Conservation (phyloP, 192 early-diverging fungal genomes). For the Gryganskiella cystojenkinii region DNA sequence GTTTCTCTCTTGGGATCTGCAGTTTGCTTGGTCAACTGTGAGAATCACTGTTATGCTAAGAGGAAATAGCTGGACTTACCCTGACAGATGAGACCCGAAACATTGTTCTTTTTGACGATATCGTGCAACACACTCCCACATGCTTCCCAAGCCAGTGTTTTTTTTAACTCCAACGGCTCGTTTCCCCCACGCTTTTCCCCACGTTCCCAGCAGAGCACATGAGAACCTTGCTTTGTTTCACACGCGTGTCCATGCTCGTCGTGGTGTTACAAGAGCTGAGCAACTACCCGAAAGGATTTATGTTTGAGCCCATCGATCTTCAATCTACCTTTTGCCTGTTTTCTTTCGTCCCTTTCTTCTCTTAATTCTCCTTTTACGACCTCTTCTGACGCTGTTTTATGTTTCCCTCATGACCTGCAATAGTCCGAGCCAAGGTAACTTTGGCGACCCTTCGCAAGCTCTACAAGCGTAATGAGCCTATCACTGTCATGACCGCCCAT, state of each 20-base stretch:
- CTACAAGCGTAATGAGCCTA: slow-evolving; percentile 77
- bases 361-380: not conserved
- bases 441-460: slow-evolving; percentile 82
- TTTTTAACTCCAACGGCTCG: not conserved
- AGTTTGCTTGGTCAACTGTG: too few relatives aligned
- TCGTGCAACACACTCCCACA: too few relatives aligned
- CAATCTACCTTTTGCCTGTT: not conserved
- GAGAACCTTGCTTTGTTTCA: not conserved
- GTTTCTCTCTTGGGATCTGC: too few relatives aligned
- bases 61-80: too few relatives aligned
- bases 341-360: not conserved
- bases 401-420: too few relatives aligned
- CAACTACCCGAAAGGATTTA: too few relatives aligned
- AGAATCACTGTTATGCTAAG: too few relatives aligned
- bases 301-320: not conserved
- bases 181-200: not conserved
- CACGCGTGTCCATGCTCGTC: too few relatives aligned
- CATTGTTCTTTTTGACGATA: too few relatives aligned
- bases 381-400: not conserved
- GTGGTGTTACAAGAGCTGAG: too few relatives aligned
- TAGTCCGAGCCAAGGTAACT: slow-evolving; percentile 84
- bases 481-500: slow-evolving; percentile 96
- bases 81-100: too few relatives aligned
- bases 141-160: not conserved
- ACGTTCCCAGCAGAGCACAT: not conserved